Conservation (phyloP, 306 rosid genomes). For the Lablab purpureus region DNA sequence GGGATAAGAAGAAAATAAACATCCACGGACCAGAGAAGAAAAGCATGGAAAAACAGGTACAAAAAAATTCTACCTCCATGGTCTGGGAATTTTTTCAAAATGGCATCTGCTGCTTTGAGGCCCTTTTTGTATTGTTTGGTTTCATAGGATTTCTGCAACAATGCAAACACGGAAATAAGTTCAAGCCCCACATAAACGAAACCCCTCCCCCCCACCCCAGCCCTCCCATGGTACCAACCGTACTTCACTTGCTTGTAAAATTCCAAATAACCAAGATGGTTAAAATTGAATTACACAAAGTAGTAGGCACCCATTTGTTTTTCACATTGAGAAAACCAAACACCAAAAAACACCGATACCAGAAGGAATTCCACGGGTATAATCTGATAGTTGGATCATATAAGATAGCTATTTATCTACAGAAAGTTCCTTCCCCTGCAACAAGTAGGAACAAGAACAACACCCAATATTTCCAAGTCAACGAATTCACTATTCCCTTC, state of each 20-base stretch:
- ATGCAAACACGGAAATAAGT: slow-evolving; percentile 16
- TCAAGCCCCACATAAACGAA: slow-evolving; percentile 6
- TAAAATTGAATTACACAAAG: not conserved
- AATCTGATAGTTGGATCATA: not conserved
- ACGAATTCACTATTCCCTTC: slow-evolving; percentile 15
- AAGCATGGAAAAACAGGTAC: slow-evolving; percentile 23
- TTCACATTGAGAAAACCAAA: slow-evolving; percentile 16
- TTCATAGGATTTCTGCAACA: slow-evolving; percentile 89
- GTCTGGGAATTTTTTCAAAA: slow-evolving; percentile 86
- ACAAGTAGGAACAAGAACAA: slow-evolving; percentile 1
- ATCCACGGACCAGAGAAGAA: not conserved
- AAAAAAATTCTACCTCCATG: slow-evolving; percentile 77
- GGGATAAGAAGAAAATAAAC: slow-evolving; percentile 11
- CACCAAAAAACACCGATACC: slow-evolving; percentile 19
- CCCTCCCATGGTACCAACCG: not conserved
- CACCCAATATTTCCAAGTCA: not conserved
- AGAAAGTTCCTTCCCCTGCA: slow-evolving; percentile 21
- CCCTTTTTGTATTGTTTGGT: slow-evolving; percentile 98
- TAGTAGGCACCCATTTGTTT: slow-evolving; percentile 9
- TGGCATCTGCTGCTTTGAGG: slow-evolving; percentile 92
- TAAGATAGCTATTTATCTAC: slow-evolving; percentile 13
- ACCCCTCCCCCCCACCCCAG: too few species aligned
- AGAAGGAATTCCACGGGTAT: not conserved
- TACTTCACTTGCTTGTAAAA: slow-evolving; percentile 16
- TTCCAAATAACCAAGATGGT: slow-evolving; percentile 6